Base-by-base conservation (phyloP, 768 basidiomycete species). In the Collybiopsis luxurians region DNA sequence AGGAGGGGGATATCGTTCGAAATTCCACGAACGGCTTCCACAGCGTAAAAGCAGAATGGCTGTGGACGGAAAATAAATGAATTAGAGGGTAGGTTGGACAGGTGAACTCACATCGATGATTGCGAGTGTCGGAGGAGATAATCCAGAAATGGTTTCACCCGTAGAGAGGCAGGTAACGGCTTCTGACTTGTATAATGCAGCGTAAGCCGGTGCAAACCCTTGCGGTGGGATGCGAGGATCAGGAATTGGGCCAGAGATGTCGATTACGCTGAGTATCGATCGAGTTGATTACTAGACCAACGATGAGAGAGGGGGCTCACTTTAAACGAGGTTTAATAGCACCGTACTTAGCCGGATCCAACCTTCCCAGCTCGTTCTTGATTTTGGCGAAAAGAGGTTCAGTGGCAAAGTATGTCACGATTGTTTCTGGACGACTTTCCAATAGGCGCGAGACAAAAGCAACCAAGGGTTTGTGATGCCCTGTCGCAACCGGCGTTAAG, bases 71-170 rank as follows among this genome's bases (percentile, higher is more conserved):
- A 5, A 5, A 43, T 21, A 11, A 13, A 17, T 7, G 7, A 5
- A 27, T 17, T 10, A 1, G 23, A n/a, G 2, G 27, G 23, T n/a
- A 5, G 6, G n/a, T 5, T n/a, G 17, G 9, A 42, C 3, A 24
- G n/a, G 23, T 15, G 30, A 17, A 39, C 52, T n/a, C 21, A 53
- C 52, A 27, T 53, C 52, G 38, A 53, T 53, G n/a, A 43, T 53
- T 12, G 52, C 52, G 27, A 40, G 24, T 36, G 0, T 53, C 6
- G 51, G 51, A 39, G 36, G 12, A 24, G 38, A 36, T 27, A 53
- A 38, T 11, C 28, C n/a, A 17, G 34, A 17, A 21, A 39, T 34
- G 19, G 34, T 53, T n/a, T 53, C 36, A 7, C n/a, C 51, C 26
- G 51, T 6, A 17, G 51, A 26, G 21, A 38, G 21, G 36, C 34